Evolutionary conservation across 148 eudicot genomes (phyloP).

Genomic region (Cornus suecica): DNA sequence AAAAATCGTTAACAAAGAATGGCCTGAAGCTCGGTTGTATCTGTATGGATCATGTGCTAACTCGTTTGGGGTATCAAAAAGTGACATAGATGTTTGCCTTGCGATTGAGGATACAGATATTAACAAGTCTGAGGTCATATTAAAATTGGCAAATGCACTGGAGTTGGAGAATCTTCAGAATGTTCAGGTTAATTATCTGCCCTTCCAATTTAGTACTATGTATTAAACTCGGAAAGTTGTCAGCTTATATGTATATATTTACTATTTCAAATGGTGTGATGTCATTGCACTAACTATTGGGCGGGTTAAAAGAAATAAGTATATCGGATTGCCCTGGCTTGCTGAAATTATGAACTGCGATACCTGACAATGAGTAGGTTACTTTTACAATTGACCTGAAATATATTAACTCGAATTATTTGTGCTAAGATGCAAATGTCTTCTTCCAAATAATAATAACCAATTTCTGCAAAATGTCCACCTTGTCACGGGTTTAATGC

Average conservation of each 20-base stretch:
- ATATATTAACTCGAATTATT: not conserved
- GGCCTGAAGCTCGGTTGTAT: slow-evolving; percentile 81
- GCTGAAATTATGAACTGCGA: not conserved
- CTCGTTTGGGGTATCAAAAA: slow-evolving; percentile 88
- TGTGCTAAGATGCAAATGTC: not conserved
- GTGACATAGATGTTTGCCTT: slow-evolving; percentile 94
- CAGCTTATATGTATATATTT: not conserved
- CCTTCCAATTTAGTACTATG: not conserved
- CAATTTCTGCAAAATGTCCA: not conserved
- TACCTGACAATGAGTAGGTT: not conserved
- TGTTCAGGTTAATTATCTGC: slow-evolving; percentile 60
- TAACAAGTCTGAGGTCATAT: slow-evolving; percentile 70
- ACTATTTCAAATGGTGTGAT: not conserved
- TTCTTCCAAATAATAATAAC: not conserved
- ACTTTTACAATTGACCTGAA: not conserved
- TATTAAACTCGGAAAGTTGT: not conserved
- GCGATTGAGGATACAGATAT: slow-evolving; percentile 50
- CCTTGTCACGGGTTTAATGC: too few relatives aligned
- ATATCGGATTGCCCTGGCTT: not conserved
- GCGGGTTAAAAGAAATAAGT: not conserved
- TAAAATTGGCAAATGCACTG: slow-evolving; percentile 79
- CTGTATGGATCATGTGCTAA: slow-evolving; percentile 95
- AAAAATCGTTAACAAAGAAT: slow-evolving; percentile 72
- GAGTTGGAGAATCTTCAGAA: slow-evolving; percentile 72
- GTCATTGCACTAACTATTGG: not conserved